These are phyloP conservation scores for Tirmania nivea DNA, from an alignment of 495 filamentous ascomycete genomes.

Conservation along the genomic window DNA sequence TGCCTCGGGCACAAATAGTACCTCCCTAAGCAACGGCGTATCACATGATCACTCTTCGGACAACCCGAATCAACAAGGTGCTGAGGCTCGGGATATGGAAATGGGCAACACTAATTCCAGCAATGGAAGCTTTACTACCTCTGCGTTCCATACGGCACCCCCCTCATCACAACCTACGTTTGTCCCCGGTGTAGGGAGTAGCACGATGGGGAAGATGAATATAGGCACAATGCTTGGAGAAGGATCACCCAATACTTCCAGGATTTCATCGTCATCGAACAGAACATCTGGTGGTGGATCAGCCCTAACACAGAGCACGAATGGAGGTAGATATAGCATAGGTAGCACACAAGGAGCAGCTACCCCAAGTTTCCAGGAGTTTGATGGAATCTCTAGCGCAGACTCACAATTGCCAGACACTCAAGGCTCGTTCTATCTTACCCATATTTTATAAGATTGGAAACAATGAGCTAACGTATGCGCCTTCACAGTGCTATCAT, in stretches of 20 bases:
- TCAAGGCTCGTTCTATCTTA: conserved; percentile 3
- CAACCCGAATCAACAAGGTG: background rate
- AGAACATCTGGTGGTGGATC: background rate
- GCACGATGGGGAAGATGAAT: background rate
- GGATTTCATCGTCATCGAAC: background rate
- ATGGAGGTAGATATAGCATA: background rate
- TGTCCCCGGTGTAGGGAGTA: background rate
- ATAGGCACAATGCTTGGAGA: no score
- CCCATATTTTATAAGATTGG: conserved; percentile 1
- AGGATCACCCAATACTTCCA: no score
- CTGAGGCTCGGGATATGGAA: background rate
- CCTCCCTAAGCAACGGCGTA: background rate
- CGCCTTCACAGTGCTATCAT: background rate
- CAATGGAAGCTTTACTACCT: background rate
- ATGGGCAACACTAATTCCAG: background rate
- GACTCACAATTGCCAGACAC: conserved; percentile 18
- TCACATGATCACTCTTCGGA: background rate
- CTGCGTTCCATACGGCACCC: background rate
- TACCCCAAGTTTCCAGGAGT: conserved; percentile 7
- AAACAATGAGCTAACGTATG: background rate
- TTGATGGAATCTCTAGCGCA: conserved; percentile 2
- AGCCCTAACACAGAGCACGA: background rate
- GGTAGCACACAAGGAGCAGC: background rate
- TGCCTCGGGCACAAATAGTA: background rate
- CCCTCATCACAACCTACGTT: background rate